Percentiles rank a stretch among this genome's conserved stretches.
Conservation (phyloP, 2,329 filamentous ascomycete species). For the Sporothrix dimorphospora region DNA sequence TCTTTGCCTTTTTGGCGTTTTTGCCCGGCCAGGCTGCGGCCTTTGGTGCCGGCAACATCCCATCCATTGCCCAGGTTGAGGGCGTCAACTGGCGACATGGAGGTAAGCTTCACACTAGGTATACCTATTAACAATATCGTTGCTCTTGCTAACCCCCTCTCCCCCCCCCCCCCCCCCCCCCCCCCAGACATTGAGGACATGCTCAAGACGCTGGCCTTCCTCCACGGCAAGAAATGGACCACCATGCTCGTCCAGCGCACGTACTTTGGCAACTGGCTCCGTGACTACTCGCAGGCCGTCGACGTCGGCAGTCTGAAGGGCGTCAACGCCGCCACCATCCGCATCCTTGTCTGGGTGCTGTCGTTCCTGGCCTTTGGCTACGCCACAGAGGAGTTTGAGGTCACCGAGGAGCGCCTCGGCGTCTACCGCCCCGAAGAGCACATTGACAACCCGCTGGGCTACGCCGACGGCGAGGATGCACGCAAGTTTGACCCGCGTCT, state of each 20-base stretch:
- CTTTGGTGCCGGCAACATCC: slow-evolving; percentile 73
- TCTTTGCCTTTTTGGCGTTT: slow-evolving; percentile 58
- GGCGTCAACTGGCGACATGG: slow-evolving; percentile 72
- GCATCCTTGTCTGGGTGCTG: slow-evolving; percentile 77
- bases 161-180: too few relatives aligned
- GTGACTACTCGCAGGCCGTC: slow-evolving; percentile 83
- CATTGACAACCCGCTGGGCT: slow-evolving; percentile 79
- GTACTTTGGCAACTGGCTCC: slow-evolving; percentile 86
- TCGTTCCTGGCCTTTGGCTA: slow-evolving; percentile 83
- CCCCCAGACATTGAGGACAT: slow-evolving; percentile 74
- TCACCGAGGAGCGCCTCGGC: slow-evolving; percentile 77
- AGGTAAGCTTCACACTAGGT: too few relatives aligned
- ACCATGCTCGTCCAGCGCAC: slow-evolving; percentile 75
- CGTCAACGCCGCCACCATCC: slow-evolving; percentile 76
- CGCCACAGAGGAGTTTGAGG: slow-evolving; percentile 84
- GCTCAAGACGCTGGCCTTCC: slow-evolving; percentile 74
- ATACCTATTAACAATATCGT: too few relatives aligned
- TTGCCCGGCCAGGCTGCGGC: slow-evolving; percentile 61
- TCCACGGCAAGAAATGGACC: slow-evolving; percentile 84
- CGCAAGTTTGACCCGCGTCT: slow-evolving; percentile 79
- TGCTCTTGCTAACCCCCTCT: too few relatives aligned
- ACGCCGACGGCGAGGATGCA: slow-evolving; percentile 85
- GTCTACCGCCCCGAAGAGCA: slow-evolving; percentile 78
- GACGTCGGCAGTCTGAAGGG: slow-evolving; percentile 80
- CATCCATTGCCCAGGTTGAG: slow-evolving; percentile 66